Evolutionary conservation across 1,284 basidiomycete species (phyloP), one percentile per base, ranked within the genome.

Genomic region (Rhodotorula mucilaginosa): DNA sequence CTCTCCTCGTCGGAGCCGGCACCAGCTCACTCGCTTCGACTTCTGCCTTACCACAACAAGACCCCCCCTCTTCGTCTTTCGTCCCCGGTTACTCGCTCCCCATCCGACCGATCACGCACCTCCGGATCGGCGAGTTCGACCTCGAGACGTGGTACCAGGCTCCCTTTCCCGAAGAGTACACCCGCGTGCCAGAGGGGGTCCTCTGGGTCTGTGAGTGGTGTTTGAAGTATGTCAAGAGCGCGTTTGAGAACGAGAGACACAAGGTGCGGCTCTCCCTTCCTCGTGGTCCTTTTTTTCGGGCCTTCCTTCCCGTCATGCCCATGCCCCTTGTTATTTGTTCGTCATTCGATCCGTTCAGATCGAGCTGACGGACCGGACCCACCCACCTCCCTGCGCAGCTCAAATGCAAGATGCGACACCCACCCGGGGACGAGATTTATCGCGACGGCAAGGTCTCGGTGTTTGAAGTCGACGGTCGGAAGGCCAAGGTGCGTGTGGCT

Each of bases 71-170:
- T 15, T 54, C 19, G n/a, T 23, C 19, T 5, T 34, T 58, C 57
- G 57, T 58, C 10, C 34, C 57, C 4, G 57, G 31, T 2, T 58
- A 34, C 31, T 58, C 57, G 46, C 62, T 65, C 31, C 68, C 61
- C 26, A 62, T 71, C 61, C 51, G 68, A 7, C 74, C 74, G 23
- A 74, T 73, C 46, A 47, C 44, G 58, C 46, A 47, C 46, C 58
- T 47, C 58, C n/a, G 46, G n/a, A 47, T 60, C 44, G n/a, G 44
- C n/a, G 46, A 60, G 7, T 47, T 47, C 23, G 58, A 46, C 58
- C 94, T 99, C 79, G 89, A 96, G 79, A 97, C 96, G 0, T 99
- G 97, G 97, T 99, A 93, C 81, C 93, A 97, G 79, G 96, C 97
- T 16, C 97, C 97, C 2, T 99, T 98, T 80, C 97, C 97, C 0